These are phyloP conservation scores for Beauveria medogensis DNA, from an alignment of 2,329 filamentous ascomycete species.

Conservation along the genomic window DNA sequence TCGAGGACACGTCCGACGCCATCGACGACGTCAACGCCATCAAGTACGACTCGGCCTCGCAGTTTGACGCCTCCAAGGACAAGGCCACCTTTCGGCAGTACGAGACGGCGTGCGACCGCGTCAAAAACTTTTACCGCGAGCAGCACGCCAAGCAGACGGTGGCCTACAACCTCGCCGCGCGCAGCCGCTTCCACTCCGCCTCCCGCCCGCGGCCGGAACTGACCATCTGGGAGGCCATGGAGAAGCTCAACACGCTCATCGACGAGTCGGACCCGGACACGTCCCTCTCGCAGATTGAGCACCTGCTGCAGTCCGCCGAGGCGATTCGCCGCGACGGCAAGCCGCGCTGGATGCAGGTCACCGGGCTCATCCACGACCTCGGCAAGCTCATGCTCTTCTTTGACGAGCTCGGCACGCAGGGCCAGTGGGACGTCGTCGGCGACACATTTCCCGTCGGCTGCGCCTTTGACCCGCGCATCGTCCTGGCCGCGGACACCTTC, in stretches of 20 bases:
- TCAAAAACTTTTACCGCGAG: constrained; percentile 78
- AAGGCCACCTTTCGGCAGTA: constrained; percentile 78
- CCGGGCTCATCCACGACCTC: constrained; percentile 69
- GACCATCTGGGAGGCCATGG: constrained; percentile 86
- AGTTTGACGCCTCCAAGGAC: constrained; percentile 69
- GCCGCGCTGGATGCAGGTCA: constrained; percentile 75
- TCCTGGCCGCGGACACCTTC: constrained; percentile 69
- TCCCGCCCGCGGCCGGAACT: constrained; percentile 59
- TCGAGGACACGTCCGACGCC: constrained; percentile 42
- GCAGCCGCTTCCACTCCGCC: constrained; percentile 49
- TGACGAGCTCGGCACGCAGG: constrained; percentile 54
- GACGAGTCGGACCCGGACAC: constrained; percentile 91
- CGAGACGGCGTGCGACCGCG: constrained; percentile 71
- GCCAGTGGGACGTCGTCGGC: constrained; percentile 90
- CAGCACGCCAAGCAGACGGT: constrained; percentile 66
- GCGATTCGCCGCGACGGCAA: constrained; percentile 80
- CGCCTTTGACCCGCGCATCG: constrained; percentile 65
- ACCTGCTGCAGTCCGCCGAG: constrained; percentile 81
- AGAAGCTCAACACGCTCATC: constrained; percentile 84
- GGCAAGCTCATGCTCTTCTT: constrained; percentile 77
- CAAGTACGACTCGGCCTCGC: constrained; percentile 44
- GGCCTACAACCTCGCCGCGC: constrained; percentile 76
- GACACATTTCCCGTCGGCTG: constrained; percentile 77
- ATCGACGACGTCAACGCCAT: constrained; percentile 46
- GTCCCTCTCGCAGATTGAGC: constrained; percentile 78